Evolutionary conservation across 257 asterid species (phyloP).

Genomic region (Nicotiana otophora): DNA sequence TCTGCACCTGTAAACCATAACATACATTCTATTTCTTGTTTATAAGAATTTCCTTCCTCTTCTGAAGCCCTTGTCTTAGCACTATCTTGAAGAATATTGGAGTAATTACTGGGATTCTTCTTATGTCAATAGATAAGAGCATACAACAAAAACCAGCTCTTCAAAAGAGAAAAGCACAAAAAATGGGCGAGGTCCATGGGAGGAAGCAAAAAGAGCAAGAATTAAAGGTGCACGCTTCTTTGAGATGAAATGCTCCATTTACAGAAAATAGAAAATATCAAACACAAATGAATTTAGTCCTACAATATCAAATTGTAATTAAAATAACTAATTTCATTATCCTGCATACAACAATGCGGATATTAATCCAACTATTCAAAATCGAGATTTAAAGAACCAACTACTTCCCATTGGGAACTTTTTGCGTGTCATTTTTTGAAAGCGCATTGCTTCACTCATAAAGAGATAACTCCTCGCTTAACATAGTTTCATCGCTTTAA

Average conservation of each 20-base stretch:
- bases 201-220: background rate
- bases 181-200: background rate
- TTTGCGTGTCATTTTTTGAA: background rate
- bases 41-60: background rate
- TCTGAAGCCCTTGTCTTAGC: background rate
- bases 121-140: background rate
- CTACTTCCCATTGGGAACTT: background rate
- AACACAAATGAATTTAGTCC: background rate
- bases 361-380: background rate
- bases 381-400: background rate
- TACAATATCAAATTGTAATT: background rate
- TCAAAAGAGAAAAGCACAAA: background rate
- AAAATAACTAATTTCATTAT: background rate
- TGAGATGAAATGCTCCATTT: background rate
- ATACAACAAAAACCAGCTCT: background rate
- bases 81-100: background rate
- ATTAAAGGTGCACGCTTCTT: background rate
- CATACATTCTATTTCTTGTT: background rate
- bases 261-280: background rate
- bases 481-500: background rate
- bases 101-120: background rate
- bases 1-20: background rate
- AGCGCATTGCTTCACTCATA: background rate
- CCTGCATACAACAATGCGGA: background rate
- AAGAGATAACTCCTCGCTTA: background rate